Evolutionary conservation across 176 grass and related monocot species (phyloP).

Genomic region (Urochloa ruziziensis): DNA sequence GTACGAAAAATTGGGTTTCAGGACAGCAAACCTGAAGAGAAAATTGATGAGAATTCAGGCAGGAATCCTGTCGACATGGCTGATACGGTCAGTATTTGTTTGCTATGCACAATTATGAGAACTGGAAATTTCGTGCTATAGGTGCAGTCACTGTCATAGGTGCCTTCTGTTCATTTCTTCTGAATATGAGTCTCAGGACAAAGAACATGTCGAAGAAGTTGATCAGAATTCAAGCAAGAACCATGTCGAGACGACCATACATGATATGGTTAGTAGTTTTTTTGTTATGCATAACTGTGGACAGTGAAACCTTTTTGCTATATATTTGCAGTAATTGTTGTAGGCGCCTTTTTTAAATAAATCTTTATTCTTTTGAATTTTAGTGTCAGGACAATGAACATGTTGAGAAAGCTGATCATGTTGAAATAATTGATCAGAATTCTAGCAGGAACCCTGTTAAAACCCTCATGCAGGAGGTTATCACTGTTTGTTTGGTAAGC

Average conservation of each 20-base stretch:
- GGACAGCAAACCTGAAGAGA: background rate
- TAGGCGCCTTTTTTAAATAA: background rate
- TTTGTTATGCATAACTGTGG: background rate
- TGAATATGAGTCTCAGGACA: conserved; percentile 18
- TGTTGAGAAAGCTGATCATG: background rate
- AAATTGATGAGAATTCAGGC: background rate
- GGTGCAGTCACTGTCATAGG: background rate
- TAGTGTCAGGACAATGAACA: background rate
- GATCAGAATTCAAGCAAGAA: background rate
- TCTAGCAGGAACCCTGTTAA: background rate
- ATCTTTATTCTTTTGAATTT: background rate
- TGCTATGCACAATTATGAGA: background rate
- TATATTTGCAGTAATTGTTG: background rate
- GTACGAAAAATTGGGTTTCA: background rate
- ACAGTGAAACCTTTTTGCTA: background rate
- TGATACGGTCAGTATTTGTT: background rate
- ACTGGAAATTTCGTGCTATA: background rate
- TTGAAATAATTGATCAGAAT: background rate
- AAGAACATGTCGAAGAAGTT: background rate
- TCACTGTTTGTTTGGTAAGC: background rate
- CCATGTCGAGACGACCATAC: background rate
- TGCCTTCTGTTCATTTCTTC: background rate
- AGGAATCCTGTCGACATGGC: background rate
- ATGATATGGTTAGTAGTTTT: background rate
- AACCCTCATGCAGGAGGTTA: background rate